A percentile compares a stretch with the other conserved stretches of the same genome.
These are phyloP conservation scores for Plantago elongata DNA, from an alignment of 257 asterid genomes.

Conservation along the genomic window DNA sequence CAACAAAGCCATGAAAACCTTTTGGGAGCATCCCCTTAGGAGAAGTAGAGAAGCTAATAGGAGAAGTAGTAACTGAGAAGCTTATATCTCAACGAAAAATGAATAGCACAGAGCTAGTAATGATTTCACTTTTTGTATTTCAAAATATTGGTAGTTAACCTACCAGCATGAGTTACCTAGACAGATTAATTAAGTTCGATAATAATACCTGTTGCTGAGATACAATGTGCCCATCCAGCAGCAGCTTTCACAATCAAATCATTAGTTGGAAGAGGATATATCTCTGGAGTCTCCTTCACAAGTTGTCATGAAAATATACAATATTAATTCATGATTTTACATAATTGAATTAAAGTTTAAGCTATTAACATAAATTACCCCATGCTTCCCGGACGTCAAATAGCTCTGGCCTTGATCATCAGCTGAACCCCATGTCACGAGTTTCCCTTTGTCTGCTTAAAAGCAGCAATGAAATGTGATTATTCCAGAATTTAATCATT, in stretches of 20 bases:
- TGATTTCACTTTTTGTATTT: neutral
- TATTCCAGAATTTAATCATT: neutral
- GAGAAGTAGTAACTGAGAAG: neutral
- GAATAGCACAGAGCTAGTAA: neutral
- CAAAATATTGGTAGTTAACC: neutral
- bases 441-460: conserved; percentile 46
- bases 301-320: conserved; percentile 14
- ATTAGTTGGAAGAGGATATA: conserved; percentile 50
- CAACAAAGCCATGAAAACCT: neutral
- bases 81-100: neutral
- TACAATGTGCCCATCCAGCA: conserved; percentile 86
- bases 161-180: neutral
- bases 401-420: conserved; percentile 91
- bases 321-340: conserved; percentile 18
- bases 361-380: conserved; percentile 38
- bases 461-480: neutral
- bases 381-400: conserved; percentile 79
- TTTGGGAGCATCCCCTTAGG: neutral
- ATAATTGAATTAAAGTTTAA: conserved; percentile 2
- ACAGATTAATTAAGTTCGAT: neutral
- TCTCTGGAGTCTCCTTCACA: conserved; percentile 59
- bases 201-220: conserved; percentile 53
- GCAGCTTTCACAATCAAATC: conserved; percentile 54
- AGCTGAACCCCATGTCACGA: conserved; percentile 77
- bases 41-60: neutral